Base-by-base conservation (phyloP, 148 eudicot genomes). In the Silene uniflora region DNA sequence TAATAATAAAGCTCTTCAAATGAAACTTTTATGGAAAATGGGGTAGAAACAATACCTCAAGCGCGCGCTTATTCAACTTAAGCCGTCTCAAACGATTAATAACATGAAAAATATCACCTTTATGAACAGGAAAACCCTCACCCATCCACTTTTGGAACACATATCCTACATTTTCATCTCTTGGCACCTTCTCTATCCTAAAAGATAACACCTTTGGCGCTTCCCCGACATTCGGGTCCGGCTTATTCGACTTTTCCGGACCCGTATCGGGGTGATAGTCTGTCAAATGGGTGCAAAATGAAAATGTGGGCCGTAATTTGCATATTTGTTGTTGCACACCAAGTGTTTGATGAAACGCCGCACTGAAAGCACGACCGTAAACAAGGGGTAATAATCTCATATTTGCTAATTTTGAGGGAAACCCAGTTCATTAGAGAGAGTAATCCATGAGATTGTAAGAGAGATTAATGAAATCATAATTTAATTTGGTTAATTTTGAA, bases 111-210 rank as follows among this genome's bases (percentile, higher is more conserved):
- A 96, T 81, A 62, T 89, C 89, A 12, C 93, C 98, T 71, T 87
- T 89, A 27, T 89, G 88, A 73, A 96, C 73, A 24, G 98, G 84
- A 65, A 91, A 82, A 9, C 99, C 99, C 52, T 96, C 90, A 24
- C 99, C 99, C 99, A 92, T 92, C 99, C 99, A 96, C 63, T 81
- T 87, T 75, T 80, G 92, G 58, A 96, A 91, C 63, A 88, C 98
- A 29, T 73, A 79, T 63, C 92, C 94, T 71, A 92, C 81, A 0
- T 86, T 67, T 46, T 86, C 94, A 49, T 82, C 88, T 83, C 77
- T 88, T 13, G 86, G 85, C 10, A 88, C 81, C 77, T 68, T 85
- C 79, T 92, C 94, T 46, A 96, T 87, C 79, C 93, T 85, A 44
- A 74, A 59, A 73, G 97, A 88, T 75, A 96, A 76, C 55, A 83